Percentiles rank a stretch among this genome's conserved stretches.
Conservation (phyloP, 2,329 filamentous ascomycete genomes). For the Fusarium chuoi region DNA sequence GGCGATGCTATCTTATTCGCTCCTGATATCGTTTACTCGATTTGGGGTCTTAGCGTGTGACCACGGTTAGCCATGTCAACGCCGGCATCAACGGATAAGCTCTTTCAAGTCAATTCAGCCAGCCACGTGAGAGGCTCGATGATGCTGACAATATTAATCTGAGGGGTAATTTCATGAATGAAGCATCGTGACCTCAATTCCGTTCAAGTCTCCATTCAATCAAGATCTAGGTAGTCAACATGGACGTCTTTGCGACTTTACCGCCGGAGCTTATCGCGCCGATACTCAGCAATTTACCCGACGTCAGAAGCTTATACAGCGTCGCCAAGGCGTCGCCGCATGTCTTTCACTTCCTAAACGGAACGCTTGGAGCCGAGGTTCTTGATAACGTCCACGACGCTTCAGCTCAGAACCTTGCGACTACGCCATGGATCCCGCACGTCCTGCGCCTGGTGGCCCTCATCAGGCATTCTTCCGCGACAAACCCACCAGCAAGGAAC, state of each 20-base stretch:
- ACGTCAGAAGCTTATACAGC: slow-evolving; percentile 11
- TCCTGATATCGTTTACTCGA: background rate
- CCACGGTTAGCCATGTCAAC: background rate
- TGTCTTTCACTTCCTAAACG: slow-evolving; percentile 14
- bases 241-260: slow-evolving; percentile 19
- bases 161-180: slow-evolving; percentile 6
- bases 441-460: slow-evolving; percentile 23
- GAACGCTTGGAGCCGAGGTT: slow-evolving; percentile 6
- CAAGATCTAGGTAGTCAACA: background rate
- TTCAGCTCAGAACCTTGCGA: background rate
- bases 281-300: slow-evolving; percentile 2
- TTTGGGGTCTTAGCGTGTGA: background rate
- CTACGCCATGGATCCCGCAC: slow-evolving; percentile 22
- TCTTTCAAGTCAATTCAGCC: background rate
- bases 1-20: slow-evolving; percentile 11
- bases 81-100: slow-evolving; percentile 1
- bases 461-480: background rate
- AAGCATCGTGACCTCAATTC: background rate
- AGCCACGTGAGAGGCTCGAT: slow-evolving; percentile 14
- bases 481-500: background rate
- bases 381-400: slow-evolving; percentile 17
- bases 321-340: background rate
- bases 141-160: slow-evolving; percentile 2
- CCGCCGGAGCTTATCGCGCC: slow-evolving; percentile 20
- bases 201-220: background rate